Evolutionary conservation across 106 monocot species (phyloP).

Genomic region (Dendrobium huoshanense): DNA sequence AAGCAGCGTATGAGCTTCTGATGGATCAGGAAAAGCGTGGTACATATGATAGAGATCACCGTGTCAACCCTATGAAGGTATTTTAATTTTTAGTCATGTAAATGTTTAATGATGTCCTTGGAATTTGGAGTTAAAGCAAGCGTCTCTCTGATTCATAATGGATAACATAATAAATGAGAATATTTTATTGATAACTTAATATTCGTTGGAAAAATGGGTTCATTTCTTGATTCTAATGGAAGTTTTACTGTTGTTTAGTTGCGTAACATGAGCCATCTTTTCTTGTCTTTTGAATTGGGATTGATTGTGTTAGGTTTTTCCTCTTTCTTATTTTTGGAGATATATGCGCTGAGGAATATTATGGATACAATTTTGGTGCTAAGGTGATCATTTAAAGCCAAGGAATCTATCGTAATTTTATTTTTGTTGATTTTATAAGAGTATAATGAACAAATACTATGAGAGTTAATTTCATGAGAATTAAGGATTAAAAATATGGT

Average conservation of each 20-base stretch:
- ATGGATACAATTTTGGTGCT: no score
- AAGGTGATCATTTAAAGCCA: no score
- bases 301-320: background rate
- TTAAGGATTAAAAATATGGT: no score
- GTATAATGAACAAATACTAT: no score
- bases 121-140: background rate
- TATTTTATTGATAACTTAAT: background rate
- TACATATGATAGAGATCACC: constrained; percentile 74
- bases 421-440: no score
- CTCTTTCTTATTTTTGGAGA: background rate
- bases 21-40: constrained; percentile 67
- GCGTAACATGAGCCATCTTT: background rate
- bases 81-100: background rate
- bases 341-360: no score
- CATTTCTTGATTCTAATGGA: background rate
- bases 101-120: background rate
- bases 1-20: constrained; percentile 96
- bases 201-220: background rate
- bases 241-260: background rate
- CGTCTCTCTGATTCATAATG: background rate
- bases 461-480: no score
- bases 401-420: no score
- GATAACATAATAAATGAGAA: background rate
- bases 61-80: constrained; percentile 92
- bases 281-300: background rate